These are phyloP conservation scores for Leccinum olivaceopallidum DNA, from an alignment of 768 basidiomycete species.

Conservation along the genomic window DNA sequence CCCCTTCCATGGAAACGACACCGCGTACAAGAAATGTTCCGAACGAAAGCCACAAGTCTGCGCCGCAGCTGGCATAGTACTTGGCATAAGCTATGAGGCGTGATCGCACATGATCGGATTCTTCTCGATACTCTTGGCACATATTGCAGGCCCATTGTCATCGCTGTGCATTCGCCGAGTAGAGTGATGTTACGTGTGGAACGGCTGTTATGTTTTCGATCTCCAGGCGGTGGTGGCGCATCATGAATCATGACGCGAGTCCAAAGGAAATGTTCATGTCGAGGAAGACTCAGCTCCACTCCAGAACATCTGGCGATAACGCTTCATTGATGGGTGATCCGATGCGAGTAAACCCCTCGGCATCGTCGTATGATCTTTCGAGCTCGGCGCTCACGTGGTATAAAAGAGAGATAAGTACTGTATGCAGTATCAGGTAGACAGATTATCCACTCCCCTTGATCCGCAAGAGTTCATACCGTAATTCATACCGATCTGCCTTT, in stretches of 20 bases:
- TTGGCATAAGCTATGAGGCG: not conserved
- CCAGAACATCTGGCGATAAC: conserved; percentile 46
- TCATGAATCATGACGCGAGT: conserved; percentile 35
- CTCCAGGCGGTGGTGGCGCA: conserved; percentile 46
- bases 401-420: not conserved
- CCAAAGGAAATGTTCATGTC: conserved; percentile 34
- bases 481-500: conserved; percentile 68
- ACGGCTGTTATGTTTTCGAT: conserved; percentile 61
- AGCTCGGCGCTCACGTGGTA: conserved; percentile 80
- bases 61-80: not conserved
- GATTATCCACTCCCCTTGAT: not conserved
- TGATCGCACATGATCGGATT: not conserved
- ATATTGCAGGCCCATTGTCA: not conserved
- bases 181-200: not conserved
- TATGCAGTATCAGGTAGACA: not conserved
- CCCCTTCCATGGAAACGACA: not conserved
- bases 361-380: conserved; percentile 69
- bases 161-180: not conserved
- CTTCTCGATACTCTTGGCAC: not conserved
- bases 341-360: conserved; percentile 48
- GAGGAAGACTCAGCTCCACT: conserved; percentile 36
- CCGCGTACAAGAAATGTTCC: not conserved
- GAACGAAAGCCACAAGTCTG: not conserved
- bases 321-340: conserved; percentile 34
- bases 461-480: conserved; percentile 41